A percentile compares a stretch with the other conserved stretches of the same genome.
These are phyloP conservation scores for Skeletonema costatum DNA, from an alignment of 108 stramenopile species.

Conservation along the genomic window DNA sequence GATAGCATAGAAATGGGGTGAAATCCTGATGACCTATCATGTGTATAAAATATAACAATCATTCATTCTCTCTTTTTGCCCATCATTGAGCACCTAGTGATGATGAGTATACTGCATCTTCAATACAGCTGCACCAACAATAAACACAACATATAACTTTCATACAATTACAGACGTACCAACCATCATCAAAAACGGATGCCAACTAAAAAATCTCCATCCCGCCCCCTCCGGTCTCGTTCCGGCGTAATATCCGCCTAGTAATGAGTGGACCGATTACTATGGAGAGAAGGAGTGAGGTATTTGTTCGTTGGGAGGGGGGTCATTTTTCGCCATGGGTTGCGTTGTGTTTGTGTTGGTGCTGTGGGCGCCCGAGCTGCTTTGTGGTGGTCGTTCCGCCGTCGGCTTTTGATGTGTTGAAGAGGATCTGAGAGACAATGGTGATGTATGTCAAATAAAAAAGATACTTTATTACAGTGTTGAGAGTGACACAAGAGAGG, in stretches of 20 bases:
- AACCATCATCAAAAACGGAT: constrained; percentile 78
- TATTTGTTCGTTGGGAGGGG: constrained; percentile 40
- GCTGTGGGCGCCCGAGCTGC: too few relatives aligned
- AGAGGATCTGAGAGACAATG: too few relatives aligned
- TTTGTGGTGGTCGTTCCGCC: too few relatives aligned
- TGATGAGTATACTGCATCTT: too few relatives aligned
- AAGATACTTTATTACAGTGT: too few relatives aligned
- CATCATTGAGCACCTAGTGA: background rate
- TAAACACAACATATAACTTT: too few relatives aligned
- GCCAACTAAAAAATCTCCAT: constrained; percentile 81
- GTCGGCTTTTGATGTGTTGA: too few relatives aligned
- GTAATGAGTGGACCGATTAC: constrained; percentile 20
- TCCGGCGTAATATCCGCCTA: constrained; percentile 49
- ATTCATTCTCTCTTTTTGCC: constrained; percentile 1
- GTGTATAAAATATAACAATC: constrained; percentile 16
- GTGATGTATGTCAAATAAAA: too few relatives aligned
- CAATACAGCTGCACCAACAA: too few relatives aligned
- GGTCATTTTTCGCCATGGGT: constrained; percentile 39
- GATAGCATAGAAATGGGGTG: background rate
- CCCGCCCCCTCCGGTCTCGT: constrained; percentile 59
- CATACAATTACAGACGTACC: constrained; percentile 15
- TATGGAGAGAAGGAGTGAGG: constrained; percentile 13
- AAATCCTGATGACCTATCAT: constrained; percentile 33
- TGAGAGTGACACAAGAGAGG: too few relatives aligned
- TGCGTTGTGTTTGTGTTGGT: background rate